A percentile compares a stretch with the other conserved stretches of the same genome.
phyloP scores from a whole-genome alignment of 371 early-diverging fungal species.

The Globomyces sp. region DNA sequence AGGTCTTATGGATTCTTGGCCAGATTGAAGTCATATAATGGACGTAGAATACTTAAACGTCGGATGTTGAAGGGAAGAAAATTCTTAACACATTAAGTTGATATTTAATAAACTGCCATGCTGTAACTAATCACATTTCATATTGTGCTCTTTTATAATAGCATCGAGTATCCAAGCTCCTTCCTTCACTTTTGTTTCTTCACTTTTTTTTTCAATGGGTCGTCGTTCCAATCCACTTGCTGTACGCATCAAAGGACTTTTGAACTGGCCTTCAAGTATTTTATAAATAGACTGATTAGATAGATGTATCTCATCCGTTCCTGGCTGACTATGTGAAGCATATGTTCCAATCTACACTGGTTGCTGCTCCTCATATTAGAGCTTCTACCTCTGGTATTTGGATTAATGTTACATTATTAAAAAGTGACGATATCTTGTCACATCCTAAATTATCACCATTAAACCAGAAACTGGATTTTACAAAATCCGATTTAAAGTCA shows the following conservation, averaged over 20 bases:
- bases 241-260: slow-evolving; percentile 35
- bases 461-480: slow-evolving; percentile 31
- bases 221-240: slow-evolving; percentile 44
- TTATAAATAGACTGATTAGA: no score
- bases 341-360: slow-evolving; percentile 43
- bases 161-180: no score
- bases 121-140: no score
- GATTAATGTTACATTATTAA: slow-evolving; percentile 46
- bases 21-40: slow-evolving; percentile 74
- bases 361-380: slow-evolving; percentile 43
- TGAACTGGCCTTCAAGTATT: slow-evolving; percentile 47
- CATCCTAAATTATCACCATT: slow-evolving; percentile 22
- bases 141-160: no score
- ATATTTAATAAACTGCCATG: no score
- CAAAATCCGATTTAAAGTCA: slow-evolving; percentile 23
- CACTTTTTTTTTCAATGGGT: slow-evolving; percentile 18
- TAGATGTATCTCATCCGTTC: slow-evolving; percentile 42
- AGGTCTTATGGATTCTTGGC: slow-evolving; percentile 88
- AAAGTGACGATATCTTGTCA: neutral
- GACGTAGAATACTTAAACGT: slow-evolving; percentile 72
- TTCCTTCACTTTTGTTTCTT: neutral
- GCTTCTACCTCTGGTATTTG: slow-evolving; percentile 46
- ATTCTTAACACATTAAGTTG: slow-evolving; percentile 56
- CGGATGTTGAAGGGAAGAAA: slow-evolving; percentile 84
- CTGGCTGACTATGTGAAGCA: slow-evolving; percentile 45